Percentiles rank a stretch among this genome's conserved stretches.
phyloP scores from a whole-genome alignment of 805 yeast genomes.

The Saccharomycopsis vini region DNA sequence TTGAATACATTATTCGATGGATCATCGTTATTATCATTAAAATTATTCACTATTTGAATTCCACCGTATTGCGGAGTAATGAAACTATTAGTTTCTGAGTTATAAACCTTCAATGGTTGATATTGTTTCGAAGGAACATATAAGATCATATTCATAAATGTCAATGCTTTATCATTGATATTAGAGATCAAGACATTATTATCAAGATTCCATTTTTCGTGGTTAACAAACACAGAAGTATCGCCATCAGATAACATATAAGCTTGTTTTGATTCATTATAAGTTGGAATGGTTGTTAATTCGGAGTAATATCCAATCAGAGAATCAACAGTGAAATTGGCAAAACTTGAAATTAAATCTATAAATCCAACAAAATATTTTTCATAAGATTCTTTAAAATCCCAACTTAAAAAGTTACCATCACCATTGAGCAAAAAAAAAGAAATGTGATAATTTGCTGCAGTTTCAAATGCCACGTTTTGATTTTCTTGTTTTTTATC shows the following conservation, averaged over 20 bases:
- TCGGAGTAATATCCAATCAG: constrained; percentile 65
- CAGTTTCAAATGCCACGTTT: constrained; percentile 21
- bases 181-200: constrained; percentile 35
- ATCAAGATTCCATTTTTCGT: constrained; percentile 71
- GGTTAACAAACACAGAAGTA: constrained; percentile 47
- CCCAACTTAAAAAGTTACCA: constrained; percentile 65
- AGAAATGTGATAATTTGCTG: constrained; percentile 66
- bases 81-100: constrained; percentile 44
- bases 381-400: constrained; percentile 46
- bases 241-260: constrained; percentile 26
- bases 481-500: background rate
- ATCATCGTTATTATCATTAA: constrained; percentile 1
- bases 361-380: constrained; percentile 48
- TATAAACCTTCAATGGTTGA: constrained; percentile 41
- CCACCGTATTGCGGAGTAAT: constrained; percentile 92
- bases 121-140: constrained; percentile 49
- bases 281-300: constrained; percentile 22
- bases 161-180: constrained; percentile 50
- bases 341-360: constrained; percentile 39
- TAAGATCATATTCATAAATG: constrained; percentile 58
- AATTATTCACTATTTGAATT: constrained; percentile 41
- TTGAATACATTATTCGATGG: constrained; percentile 28
- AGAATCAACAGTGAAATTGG: constrained; percentile 69
- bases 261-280: constrained; percentile 23
- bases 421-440: constrained; percentile 67